These are phyloP conservation scores for Aureobasidium sp. DNA, from an alignment of 2,329 filamentous ascomycete species.

Conservation along the genomic window DNA sequence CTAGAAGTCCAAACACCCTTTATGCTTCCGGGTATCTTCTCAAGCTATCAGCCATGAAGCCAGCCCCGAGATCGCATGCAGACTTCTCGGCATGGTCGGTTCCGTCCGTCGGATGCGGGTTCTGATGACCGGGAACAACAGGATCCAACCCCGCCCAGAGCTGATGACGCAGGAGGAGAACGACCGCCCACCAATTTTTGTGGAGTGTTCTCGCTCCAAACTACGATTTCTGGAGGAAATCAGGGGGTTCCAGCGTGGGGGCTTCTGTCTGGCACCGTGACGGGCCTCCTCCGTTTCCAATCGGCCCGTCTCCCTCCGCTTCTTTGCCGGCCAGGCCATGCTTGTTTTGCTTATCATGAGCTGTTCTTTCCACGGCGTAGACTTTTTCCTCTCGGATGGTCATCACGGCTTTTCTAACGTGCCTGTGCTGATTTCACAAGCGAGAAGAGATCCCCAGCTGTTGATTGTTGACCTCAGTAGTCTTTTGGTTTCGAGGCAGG, in stretches of 20 bases:
- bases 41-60: not conserved
- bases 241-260: not conserved
- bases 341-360: conserved; percentile 1
- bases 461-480: not conserved
- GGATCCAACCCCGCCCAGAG: not conserved
- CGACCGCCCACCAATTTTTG: not conserved
- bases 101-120: not conserved
- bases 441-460: not conserved
- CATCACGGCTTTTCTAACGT: not conserved
- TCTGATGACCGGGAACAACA: too few species aligned
- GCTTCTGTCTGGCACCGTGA: not conserved
- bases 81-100: not conserved
- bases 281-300: too few species aligned
- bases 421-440: not conserved
- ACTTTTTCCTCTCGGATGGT: not conserved
- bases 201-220: not conserved
- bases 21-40: not conserved
- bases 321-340: not conserved
- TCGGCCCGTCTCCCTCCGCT: not conserved
- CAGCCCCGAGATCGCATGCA: not conserved
- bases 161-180: not conserved
- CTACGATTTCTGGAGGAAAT: not conserved
- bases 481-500: conserved; percentile 1
- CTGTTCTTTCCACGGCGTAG: not conserved
- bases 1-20: not conserved